A percentile compares a stretch with the other conserved stretches of the same genome.
Evolutionary conservation across 2,329 filamentous ascomycete genomes (phyloP).

Genomic region (Beauveria medogensis): DNA sequence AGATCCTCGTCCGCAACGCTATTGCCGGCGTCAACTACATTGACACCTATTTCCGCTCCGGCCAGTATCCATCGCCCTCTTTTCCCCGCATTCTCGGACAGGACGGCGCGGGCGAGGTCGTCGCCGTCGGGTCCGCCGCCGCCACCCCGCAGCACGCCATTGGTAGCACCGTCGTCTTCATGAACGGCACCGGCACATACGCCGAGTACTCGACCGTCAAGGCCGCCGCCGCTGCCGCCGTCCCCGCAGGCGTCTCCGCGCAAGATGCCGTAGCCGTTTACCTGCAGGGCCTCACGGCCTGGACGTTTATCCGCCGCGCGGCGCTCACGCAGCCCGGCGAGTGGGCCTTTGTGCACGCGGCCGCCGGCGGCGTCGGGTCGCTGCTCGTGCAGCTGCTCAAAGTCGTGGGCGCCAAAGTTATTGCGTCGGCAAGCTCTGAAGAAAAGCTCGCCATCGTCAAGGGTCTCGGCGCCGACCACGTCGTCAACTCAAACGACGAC

Average conservation of each 20-base stretch:
- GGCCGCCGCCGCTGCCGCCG: slow-evolving; percentile 45
- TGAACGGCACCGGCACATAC: slow-evolving; percentile 42
- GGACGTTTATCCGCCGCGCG: slow-evolving; percentile 70
- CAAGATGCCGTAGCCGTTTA: slow-evolving; percentile 60
- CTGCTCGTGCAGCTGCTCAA: slow-evolving; percentile 69
- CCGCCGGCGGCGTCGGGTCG: slow-evolving; percentile 72
- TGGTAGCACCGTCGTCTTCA: slow-evolving; percentile 66
- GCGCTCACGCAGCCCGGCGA: slow-evolving; percentile 69
- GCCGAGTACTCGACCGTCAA: slow-evolving; percentile 48
- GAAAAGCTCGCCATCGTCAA: slow-evolving; percentile 67
- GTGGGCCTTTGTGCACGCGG: slow-evolving; percentile 78
- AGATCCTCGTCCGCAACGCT: slow-evolving; percentile 75
- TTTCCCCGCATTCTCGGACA: slow-evolving; percentile 72
- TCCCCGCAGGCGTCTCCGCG: slow-evolving; percentile 55
- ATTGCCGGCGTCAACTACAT: slow-evolving; percentile 82
- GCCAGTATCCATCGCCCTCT: slow-evolving; percentile 60
- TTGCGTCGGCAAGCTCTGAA: slow-evolving; percentile 67
- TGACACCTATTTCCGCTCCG: slow-evolving; percentile 83
- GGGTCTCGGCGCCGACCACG: slow-evolving; percentile 61
- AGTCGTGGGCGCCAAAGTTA: slow-evolving; percentile 64
- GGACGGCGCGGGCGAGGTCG: slow-evolving; percentile 68
- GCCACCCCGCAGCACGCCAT: slow-evolving; percentile 47
- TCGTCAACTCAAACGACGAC: slow-evolving; percentile 60
- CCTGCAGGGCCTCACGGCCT: slow-evolving; percentile 77
- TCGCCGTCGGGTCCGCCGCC: slow-evolving; percentile 41